Base-by-base conservation (phyloP, 2,329 filamentous ascomycete species). In the Cadophora sp. region DNA sequence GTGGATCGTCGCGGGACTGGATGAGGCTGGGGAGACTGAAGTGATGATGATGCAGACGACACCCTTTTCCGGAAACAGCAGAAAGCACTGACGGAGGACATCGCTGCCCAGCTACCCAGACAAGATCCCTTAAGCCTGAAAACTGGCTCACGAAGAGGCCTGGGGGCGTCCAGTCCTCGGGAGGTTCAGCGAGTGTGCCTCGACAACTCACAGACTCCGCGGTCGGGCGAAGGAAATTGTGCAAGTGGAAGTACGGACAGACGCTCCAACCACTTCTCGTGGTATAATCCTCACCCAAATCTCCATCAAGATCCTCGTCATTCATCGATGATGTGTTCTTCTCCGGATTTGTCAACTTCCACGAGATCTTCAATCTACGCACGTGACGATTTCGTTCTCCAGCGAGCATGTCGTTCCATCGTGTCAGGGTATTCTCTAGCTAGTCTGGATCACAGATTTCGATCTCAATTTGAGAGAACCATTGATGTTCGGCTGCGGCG, bases 311-410 rank as follows among this genome's bases (percentile, higher is more conserved):
- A 43, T 24, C 48, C 22, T 34, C n/a, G 19, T 58, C 16, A 59
- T 27, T 9, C n/a, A n/a, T n/a, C n/a, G n/a, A n/a, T n/a, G n/a
- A n/a, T n/a, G n/a, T n/a, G n/a, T n/a, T n/a, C n/a, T n/a, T n/a
- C n/a, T n/a, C n/a, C n/a, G n/a, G n/a, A n/a, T 16, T 26, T 37
- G 16, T 58, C 34, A 9, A 12, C 11, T 14, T 26, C 9, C 3
- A 34, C 4, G 55, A 58, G 16, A 58, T 58, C 22, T 58, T 58
- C n/a, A 58, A 27, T 9, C 27, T 27, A n/a, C 55, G 55, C 27
- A 58, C 55, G 27, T 58, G 55, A 34, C 55, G 16, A 16, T 58
- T n/a, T 29, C 14, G 55, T 24, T 27, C 55, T 11, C 9, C 9
- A 16, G 55, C 11, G 6, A 58, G 34, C 11, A 34, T 6, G n/a